Conservation (phyloP, 2,329 filamentous ascomycete species). For the Ophidiomyces ophidiicola region DNA sequence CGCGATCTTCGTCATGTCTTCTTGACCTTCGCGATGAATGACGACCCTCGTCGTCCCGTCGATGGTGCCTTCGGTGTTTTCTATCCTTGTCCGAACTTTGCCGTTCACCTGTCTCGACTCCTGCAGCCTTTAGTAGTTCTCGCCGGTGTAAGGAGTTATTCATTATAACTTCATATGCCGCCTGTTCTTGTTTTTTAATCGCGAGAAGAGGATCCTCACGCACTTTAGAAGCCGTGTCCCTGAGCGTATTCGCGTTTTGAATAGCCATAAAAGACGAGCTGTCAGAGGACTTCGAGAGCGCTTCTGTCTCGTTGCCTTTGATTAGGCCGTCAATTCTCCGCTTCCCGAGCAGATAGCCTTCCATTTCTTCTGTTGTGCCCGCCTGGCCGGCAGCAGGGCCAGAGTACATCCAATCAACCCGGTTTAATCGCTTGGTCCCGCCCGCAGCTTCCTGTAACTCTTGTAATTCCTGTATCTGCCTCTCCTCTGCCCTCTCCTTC, state of each 20-base stretch:
- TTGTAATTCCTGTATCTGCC: conserved; percentile 82
- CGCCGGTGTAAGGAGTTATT: conserved; percentile 40
- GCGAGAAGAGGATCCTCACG: conserved; percentile 82
- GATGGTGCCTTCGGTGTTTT: conserved; percentile 31
- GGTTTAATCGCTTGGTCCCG: conserved; percentile 63
- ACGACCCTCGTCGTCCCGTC: conserved; percentile 16
- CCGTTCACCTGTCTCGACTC: conserved; percentile 24
- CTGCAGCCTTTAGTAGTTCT: conserved; percentile 50
- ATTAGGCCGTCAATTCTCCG: conserved; percentile 77
- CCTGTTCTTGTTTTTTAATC: conserved; percentile 85
- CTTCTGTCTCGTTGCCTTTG: conserved; percentile 68
- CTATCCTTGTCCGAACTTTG: conserved; percentile 36
- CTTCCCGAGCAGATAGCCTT: conserved; percentile 87
- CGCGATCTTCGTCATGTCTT: conserved; percentile 20
- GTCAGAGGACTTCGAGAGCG: conserved; percentile 61
- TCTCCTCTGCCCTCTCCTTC: conserved; percentile 88
- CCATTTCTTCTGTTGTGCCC: conserved; percentile 76
- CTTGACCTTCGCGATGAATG: conserved; percentile 16
- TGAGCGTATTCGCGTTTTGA: conserved; percentile 54
- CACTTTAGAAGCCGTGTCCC: conserved; percentile 76
- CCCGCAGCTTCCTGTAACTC: conserved; percentile 79
- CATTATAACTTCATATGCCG: conserved; percentile 52
- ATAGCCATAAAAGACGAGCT: conserved; percentile 52
- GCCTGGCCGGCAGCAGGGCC: conserved; percentile 66
- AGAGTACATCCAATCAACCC: conserved; percentile 97